Conservation (phyloP, 441 rosid genomes). For the Adansonia grandidieri region DNA sequence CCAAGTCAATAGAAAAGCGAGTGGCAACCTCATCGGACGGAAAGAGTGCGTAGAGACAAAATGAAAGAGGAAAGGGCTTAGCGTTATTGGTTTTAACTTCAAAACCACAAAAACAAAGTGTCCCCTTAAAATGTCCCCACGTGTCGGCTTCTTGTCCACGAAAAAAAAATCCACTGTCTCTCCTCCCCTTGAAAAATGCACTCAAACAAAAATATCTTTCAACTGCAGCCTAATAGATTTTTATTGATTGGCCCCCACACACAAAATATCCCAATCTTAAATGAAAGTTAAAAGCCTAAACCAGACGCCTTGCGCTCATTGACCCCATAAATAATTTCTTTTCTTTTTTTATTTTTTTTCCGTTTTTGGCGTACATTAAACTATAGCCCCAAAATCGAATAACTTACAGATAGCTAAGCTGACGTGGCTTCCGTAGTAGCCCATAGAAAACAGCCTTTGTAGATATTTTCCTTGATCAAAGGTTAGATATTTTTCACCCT, state of each 20-base stretch:
- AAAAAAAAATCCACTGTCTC: constrained; percentile 18
- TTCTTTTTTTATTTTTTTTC: not conserved
- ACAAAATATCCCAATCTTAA: constrained; percentile 8
- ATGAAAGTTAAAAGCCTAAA: not conserved
- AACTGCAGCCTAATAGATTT: constrained; percentile 15
- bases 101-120: constrained; percentile 14
- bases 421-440: constrained; percentile 42
- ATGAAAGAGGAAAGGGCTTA: no score
- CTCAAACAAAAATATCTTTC: constrained; percentile 38
- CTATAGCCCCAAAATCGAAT: constrained; percentile 13
- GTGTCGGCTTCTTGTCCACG: constrained; percentile 36
- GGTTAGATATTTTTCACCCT: constrained; percentile 29
- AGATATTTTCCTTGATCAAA: constrained; percentile 36
- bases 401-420: constrained; percentile 15
- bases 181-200: not conserved
- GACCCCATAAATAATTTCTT: not conserved
- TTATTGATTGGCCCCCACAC: not conserved
- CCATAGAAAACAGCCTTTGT: constrained; percentile 17
- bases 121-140: constrained; percentile 18
- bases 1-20: not conserved
- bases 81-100: not conserved
- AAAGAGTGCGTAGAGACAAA: not conserved
- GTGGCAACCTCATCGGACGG: not conserved
- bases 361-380: not conserved
- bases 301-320: not conserved